Evolutionary conservation across 2,329 filamentous ascomycete species (phyloP), one percentile per base, ranked within the genome.

Genomic region (Diaporthe citrichinensis): DNA sequence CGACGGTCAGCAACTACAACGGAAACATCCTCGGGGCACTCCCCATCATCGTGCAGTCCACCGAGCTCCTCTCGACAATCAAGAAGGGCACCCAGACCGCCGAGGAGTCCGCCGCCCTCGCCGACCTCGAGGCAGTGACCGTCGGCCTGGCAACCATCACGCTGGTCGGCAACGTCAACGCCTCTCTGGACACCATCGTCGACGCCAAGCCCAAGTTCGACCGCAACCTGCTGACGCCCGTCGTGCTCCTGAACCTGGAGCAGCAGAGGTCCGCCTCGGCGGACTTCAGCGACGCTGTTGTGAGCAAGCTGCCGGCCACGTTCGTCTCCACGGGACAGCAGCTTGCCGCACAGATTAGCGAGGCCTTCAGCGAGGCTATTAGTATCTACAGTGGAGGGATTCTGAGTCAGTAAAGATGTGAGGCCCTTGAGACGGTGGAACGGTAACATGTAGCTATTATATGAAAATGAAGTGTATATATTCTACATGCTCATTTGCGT

Each of bases 161-260:
- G 10, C 83, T 89, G 36, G 81, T 83, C 59, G 72, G 61, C 15
- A 79, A 80, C n/a, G 85, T 88, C 76, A 83, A 86, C 77, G 72
- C 78, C 44, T 85, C 85, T 5, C 81, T 88, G 41, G 77, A 79
- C 10, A 81, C 81, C n/a, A 79, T 88, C 31, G 81, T 87, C 75
- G 78, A 74, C 15, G 79, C 82, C 39, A 87, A 87, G 80, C 82
- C 80, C 28, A 85, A 86, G 76, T 89, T 89, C 74, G 84, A 88
- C 77, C 80, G 80, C 53, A 79, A 87, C 8, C 71, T 86, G 1
- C 77, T 89, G 49, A 82, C 81, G 62, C 85, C 87, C 0, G 78
- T 87, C 49, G 86, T 89, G 49, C 79, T 87, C 53, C 58, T 86
- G 23, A 85, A 84, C 75, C 78, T 90, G 36, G 78, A 84, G 73